Percentiles rank a stretch among this genome's conserved stretches.
These are phyloP conservation scores for Leccinum olivaceopallidum DNA, from an alignment of 768 basidiomycete species.

Conservation along the genomic window DNA sequence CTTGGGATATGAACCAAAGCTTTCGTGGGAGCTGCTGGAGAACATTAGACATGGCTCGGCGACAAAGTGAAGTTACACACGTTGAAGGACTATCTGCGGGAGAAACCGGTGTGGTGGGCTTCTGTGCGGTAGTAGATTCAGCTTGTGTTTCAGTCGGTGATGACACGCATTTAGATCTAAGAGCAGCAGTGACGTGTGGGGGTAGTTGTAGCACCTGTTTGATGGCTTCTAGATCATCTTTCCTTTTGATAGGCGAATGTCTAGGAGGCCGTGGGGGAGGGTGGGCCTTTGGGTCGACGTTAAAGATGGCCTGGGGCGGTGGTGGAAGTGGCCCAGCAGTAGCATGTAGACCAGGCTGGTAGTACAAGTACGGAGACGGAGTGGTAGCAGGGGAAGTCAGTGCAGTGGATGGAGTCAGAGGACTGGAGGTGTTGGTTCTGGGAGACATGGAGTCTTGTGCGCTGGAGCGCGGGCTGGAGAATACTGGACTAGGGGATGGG, in stretches of 20 bases:
- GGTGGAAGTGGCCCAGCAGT: slow-evolving; percentile 74
- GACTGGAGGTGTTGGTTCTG: slow-evolving; percentile 24
- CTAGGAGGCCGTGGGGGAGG: slow-evolving; percentile 64
- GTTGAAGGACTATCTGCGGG: slow-evolving; percentile 13
- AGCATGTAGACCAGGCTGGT: slow-evolving; percentile 68
- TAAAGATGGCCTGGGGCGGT: slow-evolving; percentile 59
- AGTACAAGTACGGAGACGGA: slow-evolving; percentile 50
- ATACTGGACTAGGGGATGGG: slow-evolving; percentile 29
- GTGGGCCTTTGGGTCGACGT: slow-evolving; percentile 46
- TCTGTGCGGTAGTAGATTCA: slow-evolving; percentile 33
- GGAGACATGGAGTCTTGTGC: slow-evolving; percentile 31
- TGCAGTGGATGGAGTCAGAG: slow-evolving; percentile 28
- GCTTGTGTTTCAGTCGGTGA: slow-evolving; percentile 19
- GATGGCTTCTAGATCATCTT: slow-evolving; percentile 54
- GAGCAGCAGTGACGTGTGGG: slow-evolving; percentile 49
- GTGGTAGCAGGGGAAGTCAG: slow-evolving; percentile 30
- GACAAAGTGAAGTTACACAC: slow-evolving; percentile 15
- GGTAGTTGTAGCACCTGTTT: slow-evolving; percentile 63
- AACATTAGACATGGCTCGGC: neutral
- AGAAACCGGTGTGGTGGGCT: slow-evolving; percentile 8
- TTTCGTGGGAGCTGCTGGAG: slow-evolving; percentile 27
- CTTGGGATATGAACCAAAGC: slow-evolving; percentile 12
- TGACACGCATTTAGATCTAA: slow-evolving; percentile 27
- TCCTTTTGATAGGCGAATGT: slow-evolving; percentile 52
- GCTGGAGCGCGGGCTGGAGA: slow-evolving; percentile 28